phyloP scores from a whole-genome alignment of 176 grass and related monocot genomes.

The Puya raimondii region DNA sequence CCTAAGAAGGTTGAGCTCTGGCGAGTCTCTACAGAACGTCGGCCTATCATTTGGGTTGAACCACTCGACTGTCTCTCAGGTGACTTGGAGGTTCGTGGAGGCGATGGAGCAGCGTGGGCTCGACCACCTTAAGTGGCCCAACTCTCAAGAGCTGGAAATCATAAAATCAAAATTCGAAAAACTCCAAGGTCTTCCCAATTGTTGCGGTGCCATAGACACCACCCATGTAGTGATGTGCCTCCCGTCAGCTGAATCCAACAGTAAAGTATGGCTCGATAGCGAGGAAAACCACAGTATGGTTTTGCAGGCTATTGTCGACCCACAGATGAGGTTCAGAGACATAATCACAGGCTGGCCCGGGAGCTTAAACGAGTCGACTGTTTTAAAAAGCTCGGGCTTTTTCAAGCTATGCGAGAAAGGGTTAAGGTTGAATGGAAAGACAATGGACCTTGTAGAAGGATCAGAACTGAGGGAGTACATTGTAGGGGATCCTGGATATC shows the following conservation, averaged over 20 bases:
- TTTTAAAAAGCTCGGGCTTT: conserved; percentile 60
- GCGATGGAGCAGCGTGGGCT: conserved; percentile 55
- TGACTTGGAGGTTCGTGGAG: conserved; percentile 89
- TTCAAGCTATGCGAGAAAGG: conserved; percentile 72
- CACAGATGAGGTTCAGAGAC: conserved; percentile 79
- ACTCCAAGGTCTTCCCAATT: conserved; percentile 63
- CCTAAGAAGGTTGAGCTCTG: conserved; percentile 70
- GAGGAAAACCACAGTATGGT: conserved; percentile 88
- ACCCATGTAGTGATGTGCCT: conserved; percentile 68
- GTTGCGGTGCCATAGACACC: conserved; percentile 74
- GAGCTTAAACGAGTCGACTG: conserved; percentile 57
- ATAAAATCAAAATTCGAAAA: conserved; percentile 67
- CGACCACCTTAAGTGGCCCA: conserved; percentile 69
- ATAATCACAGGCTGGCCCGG: conserved; percentile 85
- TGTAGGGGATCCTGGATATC: conserved; percentile 59
- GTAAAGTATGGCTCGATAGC: conserved; percentile 66
- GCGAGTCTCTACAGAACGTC: conserved; percentile 60
- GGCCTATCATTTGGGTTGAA: conserved; percentile 68
- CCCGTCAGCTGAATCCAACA: conserved; percentile 63
- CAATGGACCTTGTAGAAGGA: conserved; percentile 32
- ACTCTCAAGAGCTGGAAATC: conserved; percentile 41
- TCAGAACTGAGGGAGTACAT: conserved; percentile 62
- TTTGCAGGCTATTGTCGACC: conserved; percentile 74
- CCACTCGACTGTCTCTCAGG: conserved; percentile 83
- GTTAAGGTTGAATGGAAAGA: conserved; percentile 37